Evolutionary conservation across 202 grass and related monocot genomes (phyloP).

Genomic region (Schoenoplectus triqueter): DNA sequence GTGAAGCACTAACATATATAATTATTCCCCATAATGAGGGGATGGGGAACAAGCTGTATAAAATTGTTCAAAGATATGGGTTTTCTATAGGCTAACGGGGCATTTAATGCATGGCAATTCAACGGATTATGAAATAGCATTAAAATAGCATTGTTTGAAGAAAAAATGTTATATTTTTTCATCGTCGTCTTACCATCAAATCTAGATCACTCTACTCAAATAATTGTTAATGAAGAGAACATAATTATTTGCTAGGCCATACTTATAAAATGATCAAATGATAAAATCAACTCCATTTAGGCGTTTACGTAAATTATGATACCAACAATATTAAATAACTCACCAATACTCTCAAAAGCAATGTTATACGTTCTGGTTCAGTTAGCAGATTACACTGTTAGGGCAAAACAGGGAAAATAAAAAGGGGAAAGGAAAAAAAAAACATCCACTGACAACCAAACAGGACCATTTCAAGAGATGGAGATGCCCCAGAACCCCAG

Average conservation of each 20-base stretch:
- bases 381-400: slow-evolving; percentile 19
- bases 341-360: slow-evolving; percentile 31
- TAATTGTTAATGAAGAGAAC: neutral
- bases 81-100: neutral
- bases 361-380: slow-evolving; percentile 12
- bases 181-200: neutral
- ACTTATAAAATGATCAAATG: neutral
- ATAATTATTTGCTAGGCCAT: slow-evolving; percentile 1
- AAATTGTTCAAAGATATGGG: slow-evolving; percentile 23
- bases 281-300: neutral
- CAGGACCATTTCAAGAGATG: slow-evolving; percentile 17
- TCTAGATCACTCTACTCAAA: neutral
- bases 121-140: neutral
- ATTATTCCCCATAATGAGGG: neutral
- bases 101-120: neutral
- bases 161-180: neutral
- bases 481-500: neutral
- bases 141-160: neutral
- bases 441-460: slow-evolving; percentile 24
- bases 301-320: neutral
- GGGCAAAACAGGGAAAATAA: slow-evolving; percentile 7
- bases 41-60: slow-evolving; percentile 1
- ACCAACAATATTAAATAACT: slow-evolving; percentile 18
- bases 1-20: slow-evolving; percentile 23
- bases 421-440: slow-evolving; percentile 9